A percentile compares a stretch with the other conserved stretches of the same genome.
Evolutionary conservation across 139 green algal genomes (phyloP).

Genomic region (Parachlorella kessleri): DNA sequence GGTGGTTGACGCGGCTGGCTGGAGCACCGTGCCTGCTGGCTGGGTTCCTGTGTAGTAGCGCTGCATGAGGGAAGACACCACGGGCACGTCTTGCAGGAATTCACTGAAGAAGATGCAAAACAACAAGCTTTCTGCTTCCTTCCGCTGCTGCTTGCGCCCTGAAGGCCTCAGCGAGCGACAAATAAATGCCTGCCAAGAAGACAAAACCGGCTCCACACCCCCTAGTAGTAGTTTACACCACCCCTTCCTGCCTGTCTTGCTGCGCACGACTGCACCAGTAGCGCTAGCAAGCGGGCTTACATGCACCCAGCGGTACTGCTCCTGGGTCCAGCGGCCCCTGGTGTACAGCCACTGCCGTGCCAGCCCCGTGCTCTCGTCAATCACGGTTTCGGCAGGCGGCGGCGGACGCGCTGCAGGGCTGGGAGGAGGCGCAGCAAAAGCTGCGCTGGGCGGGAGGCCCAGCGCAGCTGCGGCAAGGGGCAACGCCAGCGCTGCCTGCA

Average conservation of each 20-base stretch:
- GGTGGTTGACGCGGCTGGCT: too few relatives aligned
- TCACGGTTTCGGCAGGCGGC: neutral
- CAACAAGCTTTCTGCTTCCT: too few relatives aligned
- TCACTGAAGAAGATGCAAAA: too few relatives aligned
- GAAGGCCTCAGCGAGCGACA: too few relatives aligned
- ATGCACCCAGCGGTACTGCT: conserved; percentile 24
- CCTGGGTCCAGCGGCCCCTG: conserved; percentile 17
- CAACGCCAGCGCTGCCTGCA: conserved; percentile 17
- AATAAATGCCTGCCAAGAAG: too few relatives aligned
- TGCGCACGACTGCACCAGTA: neutral
- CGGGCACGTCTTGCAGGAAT: too few relatives aligned
- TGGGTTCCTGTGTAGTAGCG: too few relatives aligned
- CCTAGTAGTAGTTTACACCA: too few relatives aligned
- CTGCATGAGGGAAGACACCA: too few relatives aligned
- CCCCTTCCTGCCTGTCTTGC: neutral
- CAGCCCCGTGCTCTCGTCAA: conserved; percentile 28
- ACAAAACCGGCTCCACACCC: too few relatives aligned
- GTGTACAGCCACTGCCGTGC: conserved; percentile 28
- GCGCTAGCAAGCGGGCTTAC: neutral
- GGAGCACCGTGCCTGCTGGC: too few relatives aligned
- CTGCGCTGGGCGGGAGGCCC: neutral
- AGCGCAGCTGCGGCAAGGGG: neutral
- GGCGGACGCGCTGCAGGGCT: neutral
- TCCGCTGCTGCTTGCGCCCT: too few relatives aligned
- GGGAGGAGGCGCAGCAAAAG: neutral